Conservation (phyloP, 176 grass and related monocot species). For the Themeda triandra region DNA sequence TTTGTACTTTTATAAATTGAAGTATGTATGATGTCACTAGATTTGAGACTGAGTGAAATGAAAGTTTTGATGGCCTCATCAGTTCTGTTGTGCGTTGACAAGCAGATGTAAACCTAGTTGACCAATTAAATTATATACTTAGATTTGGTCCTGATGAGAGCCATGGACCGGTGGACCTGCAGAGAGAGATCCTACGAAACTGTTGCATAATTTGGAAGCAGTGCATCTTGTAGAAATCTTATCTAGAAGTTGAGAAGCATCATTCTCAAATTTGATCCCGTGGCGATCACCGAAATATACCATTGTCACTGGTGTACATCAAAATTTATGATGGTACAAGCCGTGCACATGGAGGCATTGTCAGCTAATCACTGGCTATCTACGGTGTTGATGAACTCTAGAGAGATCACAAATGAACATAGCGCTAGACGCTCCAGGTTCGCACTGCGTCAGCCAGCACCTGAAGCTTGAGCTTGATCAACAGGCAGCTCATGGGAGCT, state of each 20-base stretch:
- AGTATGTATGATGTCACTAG: neutral
- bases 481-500: neutral
- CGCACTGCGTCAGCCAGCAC: no score
- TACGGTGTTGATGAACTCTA: no score
- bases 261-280: neutral
- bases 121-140: neutral
- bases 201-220: neutral
- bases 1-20: neutral
- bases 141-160: neutral
- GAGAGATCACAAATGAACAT: no score
- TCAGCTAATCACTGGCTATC: no score
- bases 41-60: neutral
- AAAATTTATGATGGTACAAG: neutral
- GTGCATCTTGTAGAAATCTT: neutral
- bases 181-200: neutral
- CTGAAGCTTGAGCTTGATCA: no score
- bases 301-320: neutral
- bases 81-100: neutral
- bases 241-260: no score
- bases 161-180: neutral
- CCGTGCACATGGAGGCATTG: no score
- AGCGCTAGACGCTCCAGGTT: no score
- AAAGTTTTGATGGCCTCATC: neutral
- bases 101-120: neutral
- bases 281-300: neutral